These are phyloP conservation scores for Rheum nobile DNA, from an alignment of 148 eudicot species.

Conservation along the genomic window DNA sequence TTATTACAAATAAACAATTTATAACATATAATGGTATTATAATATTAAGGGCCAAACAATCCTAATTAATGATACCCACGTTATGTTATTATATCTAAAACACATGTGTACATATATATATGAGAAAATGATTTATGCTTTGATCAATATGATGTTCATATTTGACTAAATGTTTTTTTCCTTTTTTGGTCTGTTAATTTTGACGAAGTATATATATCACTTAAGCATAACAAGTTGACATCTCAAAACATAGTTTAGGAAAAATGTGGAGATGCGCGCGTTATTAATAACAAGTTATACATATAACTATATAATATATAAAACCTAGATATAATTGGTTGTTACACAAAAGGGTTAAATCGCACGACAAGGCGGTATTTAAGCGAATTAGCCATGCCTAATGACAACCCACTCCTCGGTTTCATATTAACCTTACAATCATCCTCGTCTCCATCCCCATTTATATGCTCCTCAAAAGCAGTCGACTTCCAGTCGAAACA, in stretches of 20 bases:
- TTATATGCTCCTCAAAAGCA: not conserved
- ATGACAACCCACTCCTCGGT: constrained; percentile 16
- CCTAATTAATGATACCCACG: too few species aligned
- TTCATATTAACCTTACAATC: constrained; percentile 11
- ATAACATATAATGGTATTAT: too few species aligned
- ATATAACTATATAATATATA: too few species aligned
- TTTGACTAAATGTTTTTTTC: too few species aligned
- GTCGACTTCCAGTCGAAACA: constrained; percentile 17
- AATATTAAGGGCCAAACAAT: too few species aligned
- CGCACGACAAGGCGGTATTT: constrained; percentile 9
- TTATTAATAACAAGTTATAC: not conserved
- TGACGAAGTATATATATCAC: too few species aligned
- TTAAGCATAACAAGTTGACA: not conserved
- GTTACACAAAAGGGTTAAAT: constrained; percentile 13
- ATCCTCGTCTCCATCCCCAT: not conserved
- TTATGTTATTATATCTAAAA: not conserved
- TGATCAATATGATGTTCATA: too few species aligned
- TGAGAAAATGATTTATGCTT: not conserved
- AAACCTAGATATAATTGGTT: not conserved
- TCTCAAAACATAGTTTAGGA: not conserved
- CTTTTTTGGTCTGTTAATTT: too few species aligned
- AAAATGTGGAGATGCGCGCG: not conserved
- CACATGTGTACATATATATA: too few species aligned
- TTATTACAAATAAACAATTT: too few species aligned
- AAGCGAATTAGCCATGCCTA: constrained; percentile 18